Conservation (phyloP, 805 yeast species). For the Tetrapisispora namnaoensis region DNA sequence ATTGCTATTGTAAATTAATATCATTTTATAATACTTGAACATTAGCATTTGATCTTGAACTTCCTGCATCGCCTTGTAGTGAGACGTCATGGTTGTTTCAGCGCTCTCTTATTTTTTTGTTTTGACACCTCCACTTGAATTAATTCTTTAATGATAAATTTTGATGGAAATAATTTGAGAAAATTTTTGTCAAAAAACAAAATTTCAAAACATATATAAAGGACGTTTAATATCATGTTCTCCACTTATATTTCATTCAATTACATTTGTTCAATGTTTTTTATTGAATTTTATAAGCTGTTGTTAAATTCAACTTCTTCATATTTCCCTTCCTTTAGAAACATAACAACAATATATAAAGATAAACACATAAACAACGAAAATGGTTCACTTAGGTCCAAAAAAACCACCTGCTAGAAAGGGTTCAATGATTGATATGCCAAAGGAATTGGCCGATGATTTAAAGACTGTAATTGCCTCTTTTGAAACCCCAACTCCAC, state of each 20-base stretch:
- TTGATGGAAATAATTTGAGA: neutral
- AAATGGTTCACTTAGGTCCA: conserved; percentile 80
- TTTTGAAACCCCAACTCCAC: conserved; percentile 52
- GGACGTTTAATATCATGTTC: neutral
- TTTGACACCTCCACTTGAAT: conserved; percentile 1
- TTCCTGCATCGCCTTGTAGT: neutral
- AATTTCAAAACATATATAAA: conserved; percentile 1
- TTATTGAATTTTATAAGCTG: neutral
- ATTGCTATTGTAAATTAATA: neutral
- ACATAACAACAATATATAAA: neutral
- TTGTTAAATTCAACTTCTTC: neutral
- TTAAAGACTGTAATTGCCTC: conserved; percentile 47
- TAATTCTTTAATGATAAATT: neutral
- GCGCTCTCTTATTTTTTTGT: neutral
- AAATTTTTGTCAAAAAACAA: neutral
- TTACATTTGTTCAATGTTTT: neutral
- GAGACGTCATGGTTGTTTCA: neutral
- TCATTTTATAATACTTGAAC: neutral
- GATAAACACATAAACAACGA: conserved; percentile 5
- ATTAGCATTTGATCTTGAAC: neutral
- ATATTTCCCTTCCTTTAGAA: neutral
- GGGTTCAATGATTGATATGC: conserved; percentile 59
- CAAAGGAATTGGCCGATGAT: conserved; percentile 45
- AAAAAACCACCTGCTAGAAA: conserved; percentile 72
- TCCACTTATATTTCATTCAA: neutral